Conservation (phyloP, 225 moss, liverwort and hornwort genomes). For the Antitrichia curtipendula region DNA sequence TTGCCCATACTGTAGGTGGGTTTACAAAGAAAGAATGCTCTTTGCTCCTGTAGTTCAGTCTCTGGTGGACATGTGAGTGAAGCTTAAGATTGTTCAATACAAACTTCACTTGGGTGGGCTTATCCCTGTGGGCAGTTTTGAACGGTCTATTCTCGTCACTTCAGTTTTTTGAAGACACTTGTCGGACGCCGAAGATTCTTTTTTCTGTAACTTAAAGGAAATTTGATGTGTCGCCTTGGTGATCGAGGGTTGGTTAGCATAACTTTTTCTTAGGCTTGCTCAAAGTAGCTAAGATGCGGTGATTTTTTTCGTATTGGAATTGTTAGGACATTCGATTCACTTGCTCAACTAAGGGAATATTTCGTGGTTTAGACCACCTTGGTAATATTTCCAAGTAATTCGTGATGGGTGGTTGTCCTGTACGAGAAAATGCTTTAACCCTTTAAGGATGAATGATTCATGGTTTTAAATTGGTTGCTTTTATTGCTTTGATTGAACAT, state of each 20-base stretch:
- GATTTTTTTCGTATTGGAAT: not conserved
- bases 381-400: too few species aligned
- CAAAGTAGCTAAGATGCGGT: not conserved
- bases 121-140: not conserved
- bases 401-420: not conserved
- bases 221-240: not conserved
- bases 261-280: not conserved
- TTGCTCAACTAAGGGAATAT: not conserved
- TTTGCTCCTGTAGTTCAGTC: not conserved
- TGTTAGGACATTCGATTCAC: not conserved
- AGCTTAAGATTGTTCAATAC: not conserved
- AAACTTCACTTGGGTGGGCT: not conserved
- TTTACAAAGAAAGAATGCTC: not conserved
- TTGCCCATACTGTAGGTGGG: not conserved
- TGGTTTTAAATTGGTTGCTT: too few species aligned
- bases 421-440: not conserved
- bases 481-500: not conserved
- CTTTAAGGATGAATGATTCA: not conserved
- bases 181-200: not conserved
- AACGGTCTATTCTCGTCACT: not conserved
- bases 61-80: not conserved
- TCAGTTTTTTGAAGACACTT: not conserved
- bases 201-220: too few species aligned
- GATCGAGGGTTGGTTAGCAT: not conserved
- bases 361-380: not conserved